Percentiles rank a stretch among this genome's conserved stretches.
Evolutionary conservation across 805 yeast species (phyloP).

Genomic region (Maudiozyma bulderi): DNA sequence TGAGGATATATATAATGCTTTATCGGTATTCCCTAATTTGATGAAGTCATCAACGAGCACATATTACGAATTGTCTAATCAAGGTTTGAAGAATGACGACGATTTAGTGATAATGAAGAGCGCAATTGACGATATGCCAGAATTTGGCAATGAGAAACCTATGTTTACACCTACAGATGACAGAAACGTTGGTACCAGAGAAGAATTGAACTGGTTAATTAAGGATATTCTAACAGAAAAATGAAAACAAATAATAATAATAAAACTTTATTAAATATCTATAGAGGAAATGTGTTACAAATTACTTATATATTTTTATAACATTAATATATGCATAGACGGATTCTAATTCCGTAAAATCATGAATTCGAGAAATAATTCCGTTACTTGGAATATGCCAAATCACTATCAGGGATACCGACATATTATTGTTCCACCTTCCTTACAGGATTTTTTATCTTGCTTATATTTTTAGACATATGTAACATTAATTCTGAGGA

Average conservation of each 20-base stretch:
- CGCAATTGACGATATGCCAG: slow-evolving; percentile 28
- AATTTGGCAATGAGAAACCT: slow-evolving; percentile 26
- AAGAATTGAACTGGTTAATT: slow-evolving; percentile 63
- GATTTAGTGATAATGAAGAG: slow-evolving; percentile 24
- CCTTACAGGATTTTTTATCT: slow-evolving; percentile 2
- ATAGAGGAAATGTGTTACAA: neutral
- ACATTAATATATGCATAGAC: neutral
- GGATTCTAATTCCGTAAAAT: neutral
- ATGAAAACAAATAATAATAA: slow-evolving; percentile 4
- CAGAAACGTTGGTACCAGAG: slow-evolving; percentile 46
- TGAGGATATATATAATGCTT: slow-evolving; percentile 59
- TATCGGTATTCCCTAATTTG: slow-evolving; percentile 55
- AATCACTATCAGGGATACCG: too few relatives aligned
- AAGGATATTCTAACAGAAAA: slow-evolving; percentile 48
- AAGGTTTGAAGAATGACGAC: slow-evolving; percentile 51
- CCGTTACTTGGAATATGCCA: too few relatives aligned
- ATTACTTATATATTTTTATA: neutral
- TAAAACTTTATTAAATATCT: neutral
- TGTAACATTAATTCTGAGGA: slow-evolving; percentile 5
- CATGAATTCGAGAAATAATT: too few relatives aligned
- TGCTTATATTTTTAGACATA: slow-evolving; percentile 9
- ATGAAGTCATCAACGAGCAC: slow-evolving; percentile 55
- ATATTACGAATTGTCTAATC: slow-evolving; percentile 38
- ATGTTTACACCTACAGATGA: slow-evolving; percentile 26
- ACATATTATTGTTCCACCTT: neutral